These are phyloP conservation scores for Xylona heveae DNA, from an alignment of 495 filamentous ascomycete species.

Conservation along the genomic window DNA sequence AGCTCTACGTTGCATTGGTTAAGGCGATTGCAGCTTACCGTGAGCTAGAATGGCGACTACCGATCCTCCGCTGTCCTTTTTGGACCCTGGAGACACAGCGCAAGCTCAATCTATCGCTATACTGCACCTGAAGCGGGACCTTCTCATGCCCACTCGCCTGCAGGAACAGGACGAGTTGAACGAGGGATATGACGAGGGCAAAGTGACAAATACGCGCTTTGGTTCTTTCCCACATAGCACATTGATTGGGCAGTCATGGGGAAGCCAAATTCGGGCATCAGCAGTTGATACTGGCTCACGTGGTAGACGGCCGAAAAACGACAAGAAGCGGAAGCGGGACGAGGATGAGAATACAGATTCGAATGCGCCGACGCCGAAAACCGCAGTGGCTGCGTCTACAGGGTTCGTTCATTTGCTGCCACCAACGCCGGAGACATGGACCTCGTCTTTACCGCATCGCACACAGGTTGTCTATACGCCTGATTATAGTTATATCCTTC, in stretches of 20 bases:
- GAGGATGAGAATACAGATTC: slow-evolving; percentile 17
- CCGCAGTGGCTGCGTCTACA: slow-evolving; percentile 38
- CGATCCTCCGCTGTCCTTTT: no score
- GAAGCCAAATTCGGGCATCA: slow-evolving; percentile 76
- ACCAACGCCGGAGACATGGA: slow-evolving; percentile 90
- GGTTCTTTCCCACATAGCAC: slow-evolving; percentile 89
- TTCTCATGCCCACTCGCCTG: slow-evolving; percentile 53
- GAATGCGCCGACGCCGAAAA: slow-evolving; percentile 12
- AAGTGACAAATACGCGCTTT: slow-evolving; percentile 80
- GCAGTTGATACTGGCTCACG: slow-evolving; percentile 72
- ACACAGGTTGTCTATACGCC: slow-evolving; percentile 97
- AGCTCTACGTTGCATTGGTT: no score
- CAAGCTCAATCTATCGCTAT: slow-evolving; percentile 41
- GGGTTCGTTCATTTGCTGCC: slow-evolving; percentile 82
- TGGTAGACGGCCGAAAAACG: slow-evolving; percentile 28
- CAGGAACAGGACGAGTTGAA: slow-evolving; percentile 31
- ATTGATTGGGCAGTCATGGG: slow-evolving; percentile 64
- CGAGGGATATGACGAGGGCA: slow-evolving; percentile 57
- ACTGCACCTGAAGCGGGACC: slow-evolving; percentile 68
- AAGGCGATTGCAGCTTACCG: no score
- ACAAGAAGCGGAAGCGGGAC: slow-evolving; percentile 31
- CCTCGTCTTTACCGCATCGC: slow-evolving; percentile 66
- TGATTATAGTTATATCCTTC: slow-evolving; percentile 89
- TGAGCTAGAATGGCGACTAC: no score
- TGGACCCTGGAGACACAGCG: slow-evolving; percentile 37